A percentile compares a stretch with the other conserved stretches of the same genome.
These are phyloP conservation scores for Tetrapisispora arboricola DNA, from an alignment of 805 yeast genomes.

Conservation along the genomic window DNA sequence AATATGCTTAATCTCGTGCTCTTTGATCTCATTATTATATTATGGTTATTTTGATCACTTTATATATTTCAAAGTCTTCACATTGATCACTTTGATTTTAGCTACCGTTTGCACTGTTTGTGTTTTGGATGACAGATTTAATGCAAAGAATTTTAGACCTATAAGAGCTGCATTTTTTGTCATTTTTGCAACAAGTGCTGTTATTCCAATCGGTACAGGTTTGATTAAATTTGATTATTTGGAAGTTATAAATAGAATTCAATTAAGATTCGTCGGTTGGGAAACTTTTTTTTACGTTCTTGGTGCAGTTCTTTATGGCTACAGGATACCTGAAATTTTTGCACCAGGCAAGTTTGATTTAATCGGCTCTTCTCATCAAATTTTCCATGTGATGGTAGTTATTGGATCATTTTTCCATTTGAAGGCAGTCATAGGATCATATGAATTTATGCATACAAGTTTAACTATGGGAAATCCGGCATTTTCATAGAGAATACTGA, in stretches of 20 bases:
- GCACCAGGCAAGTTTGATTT: constrained; percentile 56
- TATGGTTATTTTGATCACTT: constrained; percentile 35
- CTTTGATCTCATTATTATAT: constrained; percentile 42
- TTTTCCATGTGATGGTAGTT: constrained; percentile 71
- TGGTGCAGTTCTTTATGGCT: constrained; percentile 75
- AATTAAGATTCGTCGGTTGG: constrained; percentile 47
- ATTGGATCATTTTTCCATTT: constrained; percentile 69
- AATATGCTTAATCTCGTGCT: constrained; percentile 54
- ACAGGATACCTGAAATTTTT: constrained; percentile 61
- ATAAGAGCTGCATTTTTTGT: constrained; percentile 71
- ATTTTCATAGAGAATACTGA: neutral
- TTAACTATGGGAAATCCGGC: neutral
- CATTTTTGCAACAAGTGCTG: constrained; percentile 65
- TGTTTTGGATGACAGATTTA: constrained; percentile 57
- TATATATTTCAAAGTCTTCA: constrained; percentile 21
- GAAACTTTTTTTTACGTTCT: constrained; percentile 67
- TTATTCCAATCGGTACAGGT: constrained; percentile 57
- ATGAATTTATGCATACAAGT: constrained; percentile 29
- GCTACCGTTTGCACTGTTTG: constrained; percentile 54
- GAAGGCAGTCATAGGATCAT: constrained; percentile 52
- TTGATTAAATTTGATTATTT: constrained; percentile 38
- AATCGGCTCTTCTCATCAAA: constrained; percentile 74
- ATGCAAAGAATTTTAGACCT: constrained; percentile 58
- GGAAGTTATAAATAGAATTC: constrained; percentile 43
- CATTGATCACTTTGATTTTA: constrained; percentile 37